Base-by-base conservation (phyloP, 306 rosid species). In the Prunus davidiana region DNA sequence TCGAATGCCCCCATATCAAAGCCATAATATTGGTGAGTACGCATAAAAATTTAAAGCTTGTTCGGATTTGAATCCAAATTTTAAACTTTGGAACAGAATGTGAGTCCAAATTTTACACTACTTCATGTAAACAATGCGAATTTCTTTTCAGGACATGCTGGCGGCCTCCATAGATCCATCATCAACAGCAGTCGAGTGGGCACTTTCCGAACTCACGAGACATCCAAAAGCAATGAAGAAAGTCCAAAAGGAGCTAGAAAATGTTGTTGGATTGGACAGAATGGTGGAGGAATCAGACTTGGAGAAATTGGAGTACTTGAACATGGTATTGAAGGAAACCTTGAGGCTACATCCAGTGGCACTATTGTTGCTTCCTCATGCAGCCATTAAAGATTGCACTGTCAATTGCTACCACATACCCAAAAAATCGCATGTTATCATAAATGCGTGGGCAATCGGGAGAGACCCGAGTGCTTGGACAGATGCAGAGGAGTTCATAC, bases 401-500 rank as follows among this genome's bases (percentile, higher is more conserved):
- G 56, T 45, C 16, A 7, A 67, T 6, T 56, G 56, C 72, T n/a
- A n/a, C 55, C 55, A 67, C 32, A 43, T 43, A 67, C 71, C 71
- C 13, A 67, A 67, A 12, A 67, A 45, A 2, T 45, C 38, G 8
- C 38, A 34, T n/a, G 1, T 67, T 22, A 67, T 67, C 2, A 3
- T 84, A 9, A 84, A 84, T 22, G 85, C 76, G 2, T 81, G 76
- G 75, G 82, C 38, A 32, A 32, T 32, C 38, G 6, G 87, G 19
- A 77, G 85, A 51, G 82, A 84, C 52, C 77, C 69, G 2, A 74
- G 73, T 2, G 56, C 76, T 32, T 82, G 82, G 88, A 19, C 4
- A 49, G 70, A 82, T 28, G 65, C 78, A 13, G 79, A 67, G 2
- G 7, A 67, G 54, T 67, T 67, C 71, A 6, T 65, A 65, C 69